Conservation (phyloP, 1,284 basidiomycete species). For the Puccinia hordei region DNA sequence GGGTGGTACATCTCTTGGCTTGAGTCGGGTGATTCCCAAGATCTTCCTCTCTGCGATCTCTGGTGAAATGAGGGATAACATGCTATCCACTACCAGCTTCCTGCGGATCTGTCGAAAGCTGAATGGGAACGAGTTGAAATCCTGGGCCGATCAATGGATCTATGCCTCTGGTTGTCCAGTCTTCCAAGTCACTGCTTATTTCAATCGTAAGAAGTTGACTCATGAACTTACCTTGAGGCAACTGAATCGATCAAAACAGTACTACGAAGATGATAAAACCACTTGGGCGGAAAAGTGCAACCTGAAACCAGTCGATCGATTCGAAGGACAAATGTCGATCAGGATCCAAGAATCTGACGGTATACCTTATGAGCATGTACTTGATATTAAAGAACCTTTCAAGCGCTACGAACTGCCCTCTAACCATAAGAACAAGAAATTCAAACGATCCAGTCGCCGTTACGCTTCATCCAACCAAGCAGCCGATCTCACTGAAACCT, state of each 20-base stretch:
- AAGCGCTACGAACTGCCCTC: slow-evolving; percentile 96
- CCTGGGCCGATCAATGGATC: slow-evolving; percentile 97
- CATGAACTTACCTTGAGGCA: slow-evolving; percentile 94
- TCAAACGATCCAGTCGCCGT: slow-evolving; percentile 87
- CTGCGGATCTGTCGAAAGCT: slow-evolving; percentile 90
- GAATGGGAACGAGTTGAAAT: slow-evolving; percentile 67
- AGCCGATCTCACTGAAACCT: slow-evolving; percentile 74
- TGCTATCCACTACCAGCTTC: slow-evolving; percentile 85
- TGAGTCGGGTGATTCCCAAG: slow-evolving; percentile 92
- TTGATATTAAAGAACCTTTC: slow-evolving; percentile 81
- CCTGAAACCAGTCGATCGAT: slow-evolving; percentile 72
- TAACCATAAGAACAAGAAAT: slow-evolving; percentile 99
- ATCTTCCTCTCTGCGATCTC: slow-evolving; percentile 91
- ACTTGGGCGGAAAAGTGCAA: slow-evolving; percentile 71
- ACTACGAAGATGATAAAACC: slow-evolving; percentile 69
- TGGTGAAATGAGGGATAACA: slow-evolving; percentile 70
- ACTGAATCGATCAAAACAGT: slow-evolving; percentile 70
- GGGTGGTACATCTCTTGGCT: slow-evolving; percentile 74
- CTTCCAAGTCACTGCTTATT: slow-evolving; percentile 84
- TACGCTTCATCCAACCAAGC: slow-evolving; percentile 87
- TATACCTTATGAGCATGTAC: slow-evolving; percentile 96
- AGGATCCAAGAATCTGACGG: slow-evolving; percentile 99
- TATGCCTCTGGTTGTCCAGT: slow-evolving; percentile 94
- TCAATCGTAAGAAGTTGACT: slow-evolving; percentile 96
- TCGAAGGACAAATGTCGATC: slow-evolving; percentile 97